These are phyloP conservation scores for Coleophoma eucalyptorum DNA, from an alignment of 2,329 filamentous ascomycete species.

Conservation along the genomic window DNA sequence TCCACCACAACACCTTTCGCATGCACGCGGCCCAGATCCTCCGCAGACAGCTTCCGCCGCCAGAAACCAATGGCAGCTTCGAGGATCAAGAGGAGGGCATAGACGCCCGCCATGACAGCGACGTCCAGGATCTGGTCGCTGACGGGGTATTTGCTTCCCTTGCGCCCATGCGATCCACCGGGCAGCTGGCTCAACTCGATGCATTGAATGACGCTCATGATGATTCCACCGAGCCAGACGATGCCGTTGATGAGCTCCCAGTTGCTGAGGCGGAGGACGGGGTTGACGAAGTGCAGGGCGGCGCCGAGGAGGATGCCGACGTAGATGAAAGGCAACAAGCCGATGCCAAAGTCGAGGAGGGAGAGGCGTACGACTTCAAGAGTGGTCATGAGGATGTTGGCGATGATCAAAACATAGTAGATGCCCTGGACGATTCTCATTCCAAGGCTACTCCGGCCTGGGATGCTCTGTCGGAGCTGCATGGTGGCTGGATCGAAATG, in stretches of 20 bases:
- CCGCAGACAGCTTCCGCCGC: slow-evolving; percentile 9
- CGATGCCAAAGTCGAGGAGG: slow-evolving; percentile 26
- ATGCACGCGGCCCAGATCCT: too few relatives aligned
- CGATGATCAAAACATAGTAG: slow-evolving; percentile 27
- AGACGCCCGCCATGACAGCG: slow-evolving; percentile 29
- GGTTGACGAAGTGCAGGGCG: slow-evolving; percentile 18
- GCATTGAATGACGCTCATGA: slow-evolving; percentile 24
- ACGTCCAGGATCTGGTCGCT: slow-evolving; percentile 29
- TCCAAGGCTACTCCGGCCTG: too few relatives aligned
- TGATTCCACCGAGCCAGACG: slow-evolving; percentile 26
- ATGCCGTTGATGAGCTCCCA: slow-evolving; percentile 23
- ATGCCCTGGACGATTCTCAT: slow-evolving; percentile 8
- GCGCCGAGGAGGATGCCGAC: slow-evolving; percentile 23
- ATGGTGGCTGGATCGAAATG: slow-evolving; percentile 19
- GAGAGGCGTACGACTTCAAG: slow-evolving; percentile 29
- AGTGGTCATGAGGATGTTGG: slow-evolving; percentile 26
- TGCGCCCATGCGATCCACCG: slow-evolving; percentile 22
- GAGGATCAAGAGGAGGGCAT: slow-evolving; percentile 22
- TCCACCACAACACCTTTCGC: too few relatives aligned
- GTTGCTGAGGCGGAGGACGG: slow-evolving; percentile 12
- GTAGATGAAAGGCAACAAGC: slow-evolving; percentile 29
- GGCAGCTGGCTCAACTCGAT: slow-evolving; percentile 18
- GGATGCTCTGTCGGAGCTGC: too few relatives aligned
- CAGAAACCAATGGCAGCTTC: slow-evolving; percentile 20
- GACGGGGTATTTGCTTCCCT: slow-evolving; percentile 26